Evolutionary conservation across 2,329 filamentous ascomycete species (phyloP).

Genomic region (Diaporthe velutina): DNA sequence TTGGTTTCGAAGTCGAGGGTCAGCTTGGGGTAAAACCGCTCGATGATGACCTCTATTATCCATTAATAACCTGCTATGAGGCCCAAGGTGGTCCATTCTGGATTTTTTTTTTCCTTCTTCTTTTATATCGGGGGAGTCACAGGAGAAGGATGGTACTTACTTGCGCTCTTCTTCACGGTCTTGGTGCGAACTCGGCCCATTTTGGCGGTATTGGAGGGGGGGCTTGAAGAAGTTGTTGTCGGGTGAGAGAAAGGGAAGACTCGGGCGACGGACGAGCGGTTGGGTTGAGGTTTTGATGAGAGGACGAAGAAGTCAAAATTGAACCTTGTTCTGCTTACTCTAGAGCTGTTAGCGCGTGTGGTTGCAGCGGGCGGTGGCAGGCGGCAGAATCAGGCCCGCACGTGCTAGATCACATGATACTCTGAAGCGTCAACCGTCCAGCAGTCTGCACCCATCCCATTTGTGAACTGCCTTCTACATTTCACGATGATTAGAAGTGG

Average conservation of each 20-base stretch:
- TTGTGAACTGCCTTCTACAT: background rate
- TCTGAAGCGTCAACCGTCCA: background rate
- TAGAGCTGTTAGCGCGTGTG: slow-evolving; percentile 1
- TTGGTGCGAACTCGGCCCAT: slow-evolving; percentile 80
- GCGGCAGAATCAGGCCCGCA: background rate
- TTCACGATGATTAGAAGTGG: background rate
- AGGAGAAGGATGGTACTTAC: too few species aligned
- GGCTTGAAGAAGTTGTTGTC: slow-evolving; percentile 42
- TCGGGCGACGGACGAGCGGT: slow-evolving; percentile 9
- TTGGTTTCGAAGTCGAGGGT: slow-evolving; percentile 99
- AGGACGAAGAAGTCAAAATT: background rate
- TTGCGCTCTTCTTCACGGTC: slow-evolving; percentile 85
- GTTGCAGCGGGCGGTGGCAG: background rate
- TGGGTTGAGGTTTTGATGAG: background rate
- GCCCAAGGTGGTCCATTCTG: too few species aligned
- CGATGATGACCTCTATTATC: slow-evolving; percentile 99
- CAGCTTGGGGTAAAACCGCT: slow-evolving; percentile 97
- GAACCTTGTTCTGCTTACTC: background rate
- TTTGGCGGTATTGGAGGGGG: slow-evolving; percentile 64
- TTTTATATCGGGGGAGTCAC: too few species aligned
- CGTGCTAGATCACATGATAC: background rate
- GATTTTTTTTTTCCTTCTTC: too few species aligned
- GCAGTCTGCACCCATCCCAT: too few species aligned
- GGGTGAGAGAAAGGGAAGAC: slow-evolving; percentile 23
- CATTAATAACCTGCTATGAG: too few species aligned